A percentile compares a stretch with the other conserved stretches of the same genome.
These are phyloP conservation scores for Zygnema circumcarinatum DNA, from an alignment of 139 green algal genomes.

Conservation along the genomic window DNA sequence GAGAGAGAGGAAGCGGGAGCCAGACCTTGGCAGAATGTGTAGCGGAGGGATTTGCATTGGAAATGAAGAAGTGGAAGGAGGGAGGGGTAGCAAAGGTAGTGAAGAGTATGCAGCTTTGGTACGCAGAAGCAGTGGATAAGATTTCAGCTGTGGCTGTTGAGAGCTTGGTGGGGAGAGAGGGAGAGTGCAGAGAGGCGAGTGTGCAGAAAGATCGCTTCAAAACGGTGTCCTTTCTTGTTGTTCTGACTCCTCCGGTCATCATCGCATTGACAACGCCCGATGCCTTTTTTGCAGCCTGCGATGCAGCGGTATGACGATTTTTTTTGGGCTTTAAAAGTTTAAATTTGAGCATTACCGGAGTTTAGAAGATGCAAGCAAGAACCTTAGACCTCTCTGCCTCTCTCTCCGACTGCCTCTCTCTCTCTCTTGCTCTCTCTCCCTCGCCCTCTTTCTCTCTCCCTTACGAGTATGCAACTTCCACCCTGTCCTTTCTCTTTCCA, in stretches of 20 bases:
- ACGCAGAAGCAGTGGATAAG: no score
- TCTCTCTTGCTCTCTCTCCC: constrained; percentile 15
- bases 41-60: no score
- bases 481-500: background rate
- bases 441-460: background rate
- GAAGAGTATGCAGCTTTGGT: no score
- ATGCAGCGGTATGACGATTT: constrained; percentile 18
- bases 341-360: no score
- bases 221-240: constrained; percentile 2
- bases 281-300: constrained; percentile 65
- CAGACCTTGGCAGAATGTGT: no score
- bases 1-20: no score
- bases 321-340: no score
- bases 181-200: background rate
- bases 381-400: background rate
- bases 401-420: constrained; percentile 34
- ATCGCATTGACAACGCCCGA: constrained; percentile 65
- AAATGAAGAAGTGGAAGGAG: background rate
- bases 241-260: constrained; percentile 51
- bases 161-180: no score
- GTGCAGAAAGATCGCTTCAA: no score
- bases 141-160: no score
- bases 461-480: no score
- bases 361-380: no score
- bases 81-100: background rate